Percentiles rank a stretch among this genome's conserved stretches.
These are phyloP conservation scores for Aspergillus haitiensis DNA, from an alignment of 495 filamentous ascomycete genomes.

Conservation along the genomic window DNA sequence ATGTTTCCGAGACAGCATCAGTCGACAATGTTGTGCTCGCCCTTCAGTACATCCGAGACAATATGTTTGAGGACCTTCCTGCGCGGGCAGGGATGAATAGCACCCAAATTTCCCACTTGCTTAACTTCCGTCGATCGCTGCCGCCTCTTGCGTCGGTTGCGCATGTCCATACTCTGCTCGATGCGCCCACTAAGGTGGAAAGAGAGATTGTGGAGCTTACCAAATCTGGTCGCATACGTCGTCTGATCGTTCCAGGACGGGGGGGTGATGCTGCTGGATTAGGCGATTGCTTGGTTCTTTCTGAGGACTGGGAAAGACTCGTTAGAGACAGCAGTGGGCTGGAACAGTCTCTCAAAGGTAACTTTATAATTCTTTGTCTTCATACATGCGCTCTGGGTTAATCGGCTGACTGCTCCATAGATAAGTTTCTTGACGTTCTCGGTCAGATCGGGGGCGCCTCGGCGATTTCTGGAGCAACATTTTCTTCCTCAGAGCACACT, in stretches of 20 bases:
- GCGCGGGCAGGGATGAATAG: conserved; percentile 71
- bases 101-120: conserved; percentile 65
- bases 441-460: conserved; percentile 53
- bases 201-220: conserved; percentile 68
- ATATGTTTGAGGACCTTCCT: conserved; percentile 71
- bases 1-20: conserved; percentile 48
- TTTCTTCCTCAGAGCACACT: conserved; percentile 54
- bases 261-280: conserved; percentile 58
- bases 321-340: conserved; percentile 48
- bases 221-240: conserved; percentile 58
- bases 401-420: conserved; percentile 25
- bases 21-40: conserved; percentile 65
- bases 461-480: conserved; percentile 46
- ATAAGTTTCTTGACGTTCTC: conserved; percentile 58
- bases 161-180: conserved; percentile 68
- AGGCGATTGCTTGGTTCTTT: conserved; percentile 70
- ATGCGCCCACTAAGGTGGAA: conserved; percentile 68
- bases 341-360: conserved; percentile 51
- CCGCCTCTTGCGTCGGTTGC: conserved; percentile 70
- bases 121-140: conserved; percentile 64
- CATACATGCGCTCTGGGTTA: background rate
- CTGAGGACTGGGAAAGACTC: conserved; percentile 60
- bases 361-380: background rate
- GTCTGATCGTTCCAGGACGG: conserved; percentile 65
- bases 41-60: conserved; percentile 57